A percentile compares a stretch with the other conserved stretches of the same genome.
phyloP scores from a whole-genome alignment of 306 rosid species.

The Quercus gilva region DNA sequence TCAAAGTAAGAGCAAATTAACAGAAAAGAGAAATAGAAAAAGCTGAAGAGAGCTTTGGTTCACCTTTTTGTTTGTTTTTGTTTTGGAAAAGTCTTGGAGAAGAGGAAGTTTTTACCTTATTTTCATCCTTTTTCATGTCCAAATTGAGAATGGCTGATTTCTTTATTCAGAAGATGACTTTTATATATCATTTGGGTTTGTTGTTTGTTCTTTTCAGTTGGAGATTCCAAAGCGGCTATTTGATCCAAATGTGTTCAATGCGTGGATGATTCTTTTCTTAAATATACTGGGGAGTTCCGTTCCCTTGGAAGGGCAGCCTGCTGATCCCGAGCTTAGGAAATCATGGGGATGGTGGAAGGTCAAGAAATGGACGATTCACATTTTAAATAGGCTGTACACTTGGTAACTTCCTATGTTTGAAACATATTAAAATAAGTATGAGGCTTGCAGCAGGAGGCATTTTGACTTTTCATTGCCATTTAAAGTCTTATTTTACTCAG shows the following conservation, averaged over 20 bases:
- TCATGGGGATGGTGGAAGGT: slow-evolving; percentile 99
- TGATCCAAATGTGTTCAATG: slow-evolving; percentile 75
- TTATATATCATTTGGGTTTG: background rate
- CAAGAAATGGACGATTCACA: slow-evolving; percentile 68
- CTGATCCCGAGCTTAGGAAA: slow-evolving; percentile 76
- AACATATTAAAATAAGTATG: no score
- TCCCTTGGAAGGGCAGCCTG: slow-evolving; percentile 91
- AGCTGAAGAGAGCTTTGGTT: no score
- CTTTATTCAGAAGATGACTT: no score
- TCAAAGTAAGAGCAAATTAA: no score
- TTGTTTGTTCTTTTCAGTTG: slow-evolving; percentile 55
- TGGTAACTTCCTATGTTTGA: slow-evolving; percentile 42
- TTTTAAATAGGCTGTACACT: slow-evolving; percentile 35
- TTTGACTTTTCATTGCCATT: no score
- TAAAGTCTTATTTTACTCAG: no score
- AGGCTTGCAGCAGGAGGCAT: no score
- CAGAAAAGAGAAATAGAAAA: no score
- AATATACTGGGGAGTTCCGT: slow-evolving; percentile 84
- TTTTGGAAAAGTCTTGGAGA: background rate
- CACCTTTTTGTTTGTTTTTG: no score
- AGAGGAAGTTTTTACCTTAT: no score
- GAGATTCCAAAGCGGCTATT: slow-evolving; percentile 94
- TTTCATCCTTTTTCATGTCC: no score
- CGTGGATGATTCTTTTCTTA: slow-evolving; percentile 89
- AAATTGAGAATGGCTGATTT: no score